Conservation (phyloP, 768 basidiomycete species). For the Paxillus rubicundulus region DNA sequence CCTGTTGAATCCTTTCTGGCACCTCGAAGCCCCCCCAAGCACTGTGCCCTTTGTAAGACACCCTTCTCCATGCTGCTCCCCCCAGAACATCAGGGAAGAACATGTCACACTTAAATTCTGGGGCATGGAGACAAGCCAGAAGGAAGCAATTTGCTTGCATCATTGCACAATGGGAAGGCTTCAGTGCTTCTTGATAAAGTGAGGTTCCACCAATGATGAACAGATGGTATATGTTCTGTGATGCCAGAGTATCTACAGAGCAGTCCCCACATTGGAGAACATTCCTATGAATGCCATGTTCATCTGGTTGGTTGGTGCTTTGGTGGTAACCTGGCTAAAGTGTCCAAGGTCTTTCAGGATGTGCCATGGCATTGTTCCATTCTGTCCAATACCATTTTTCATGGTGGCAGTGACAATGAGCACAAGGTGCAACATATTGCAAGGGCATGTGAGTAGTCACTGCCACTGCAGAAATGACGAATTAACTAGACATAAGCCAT, state of each 20-base stretch:
- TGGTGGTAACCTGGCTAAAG: slow-evolving; percentile 78
- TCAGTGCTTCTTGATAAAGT: slow-evolving; percentile 64
- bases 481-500: too few species aligned
- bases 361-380: slow-evolving; percentile 80
- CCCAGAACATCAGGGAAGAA: slow-evolving; percentile 74
- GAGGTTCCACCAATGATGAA: slow-evolving; percentile 95
- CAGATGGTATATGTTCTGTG: slow-evolving; percentile 44
- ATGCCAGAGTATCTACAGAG: slow-evolving; percentile 13
- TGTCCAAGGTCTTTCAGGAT: slow-evolving; percentile 88
- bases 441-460: background rate
- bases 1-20: slow-evolving; percentile 69
- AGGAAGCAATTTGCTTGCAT: slow-evolving; percentile 74
- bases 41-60: slow-evolving; percentile 60
- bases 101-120: slow-evolving; percentile 83
- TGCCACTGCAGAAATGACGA: too few species aligned
- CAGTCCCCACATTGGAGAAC: slow-evolving; percentile 17
- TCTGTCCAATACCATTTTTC: slow-evolving; percentile 82
- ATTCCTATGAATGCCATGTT: slow-evolving; percentile 92
- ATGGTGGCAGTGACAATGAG: slow-evolving; percentile 92
- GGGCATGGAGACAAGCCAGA: slow-evolving; percentile 77
- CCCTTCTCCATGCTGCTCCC: slow-evolving; percentile 51
- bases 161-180: slow-evolving; percentile 30
- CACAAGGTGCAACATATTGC: slow-evolving; percentile 65
- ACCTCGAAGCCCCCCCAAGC: slow-evolving; percentile 83
- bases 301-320: slow-evolving; percentile 47